Evolutionary conservation across 2,329 filamentous ascomycete genomes (phyloP).

Genomic region (Calonectria hongkongensis): DNA sequence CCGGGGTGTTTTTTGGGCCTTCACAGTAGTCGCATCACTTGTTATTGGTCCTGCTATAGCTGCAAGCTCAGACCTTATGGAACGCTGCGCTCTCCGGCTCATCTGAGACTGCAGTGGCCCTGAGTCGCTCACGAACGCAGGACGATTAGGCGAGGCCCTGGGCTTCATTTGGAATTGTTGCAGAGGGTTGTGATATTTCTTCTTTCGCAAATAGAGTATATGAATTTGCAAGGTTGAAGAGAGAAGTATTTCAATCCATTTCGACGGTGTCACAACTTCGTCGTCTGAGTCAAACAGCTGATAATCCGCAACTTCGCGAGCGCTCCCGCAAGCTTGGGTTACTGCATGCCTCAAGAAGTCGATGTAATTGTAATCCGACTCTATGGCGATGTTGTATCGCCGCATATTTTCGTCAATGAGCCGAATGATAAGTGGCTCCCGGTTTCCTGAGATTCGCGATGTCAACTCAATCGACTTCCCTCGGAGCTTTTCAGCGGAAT

Average conservation of each 20-base stretch:
- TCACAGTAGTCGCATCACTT: too few species aligned
- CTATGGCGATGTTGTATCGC: constrained; percentile 14
- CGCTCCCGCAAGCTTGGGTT: background rate
- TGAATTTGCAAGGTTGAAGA: background rate
- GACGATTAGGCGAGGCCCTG: background rate
- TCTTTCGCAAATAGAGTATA: constrained; percentile 2
- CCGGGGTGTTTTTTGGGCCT: background rate
- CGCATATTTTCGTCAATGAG: background rate
- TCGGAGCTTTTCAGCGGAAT: too few species aligned
- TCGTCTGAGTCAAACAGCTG: constrained; percentile 1
- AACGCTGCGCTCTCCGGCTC: too few species aligned
- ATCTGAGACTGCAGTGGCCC: too few species aligned
- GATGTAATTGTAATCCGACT: constrained; percentile 20
- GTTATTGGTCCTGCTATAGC: background rate
- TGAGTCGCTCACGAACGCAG: too few species aligned
- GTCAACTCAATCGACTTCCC: too few species aligned
- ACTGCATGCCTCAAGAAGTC: constrained; percentile 23
- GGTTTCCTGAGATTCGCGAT: too few species aligned
- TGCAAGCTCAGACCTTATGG: too few species aligned
- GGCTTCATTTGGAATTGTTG: background rate
- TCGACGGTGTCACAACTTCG: constrained; percentile 3
- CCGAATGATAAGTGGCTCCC: too few species aligned
- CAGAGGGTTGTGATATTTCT: background rate
- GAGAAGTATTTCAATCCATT: constrained; percentile 5
- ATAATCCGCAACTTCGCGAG: constrained; percentile 4